A percentile compares a stretch with the other conserved stretches of the same genome.
Evolutionary conservation across 176 grass and related monocot species (phyloP).

Genomic region (Poa pratensis): DNA sequence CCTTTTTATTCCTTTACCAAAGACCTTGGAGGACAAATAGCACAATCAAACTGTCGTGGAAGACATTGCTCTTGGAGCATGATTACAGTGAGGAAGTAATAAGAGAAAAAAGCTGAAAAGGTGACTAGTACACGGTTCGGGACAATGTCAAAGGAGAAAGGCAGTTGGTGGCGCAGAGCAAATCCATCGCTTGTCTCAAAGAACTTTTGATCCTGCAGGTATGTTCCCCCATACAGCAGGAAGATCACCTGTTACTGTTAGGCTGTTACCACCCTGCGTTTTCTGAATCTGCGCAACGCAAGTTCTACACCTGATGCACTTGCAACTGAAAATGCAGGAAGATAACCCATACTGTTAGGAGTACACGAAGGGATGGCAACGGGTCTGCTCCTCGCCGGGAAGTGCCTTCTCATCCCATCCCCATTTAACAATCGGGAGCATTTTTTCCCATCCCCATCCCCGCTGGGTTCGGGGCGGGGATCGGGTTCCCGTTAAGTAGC

Average conservation of each 20-base stretch:
- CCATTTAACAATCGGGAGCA: too few relatives aligned
- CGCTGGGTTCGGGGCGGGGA: too few relatives aligned
- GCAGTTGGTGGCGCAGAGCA: not conserved
- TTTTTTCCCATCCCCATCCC: too few relatives aligned
- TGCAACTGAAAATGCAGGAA: too few relatives aligned
- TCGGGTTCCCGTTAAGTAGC: too few relatives aligned
- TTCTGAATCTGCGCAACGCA: not conserved
- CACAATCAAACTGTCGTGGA: conserved; percentile 41
- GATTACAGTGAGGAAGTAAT: conserved; percentile 36
- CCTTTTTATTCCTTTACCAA: conserved; percentile 35
- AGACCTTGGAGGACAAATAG: conserved; percentile 38
- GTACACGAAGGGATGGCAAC: too few relatives aligned
- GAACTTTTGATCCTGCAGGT: not conserved
- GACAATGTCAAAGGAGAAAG: conserved; percentile 35
- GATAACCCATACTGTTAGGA: too few relatives aligned
- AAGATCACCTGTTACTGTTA: not conserved
- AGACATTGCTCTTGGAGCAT: conserved; percentile 32
- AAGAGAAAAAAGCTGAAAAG: not conserved
- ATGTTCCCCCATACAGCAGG: not conserved
- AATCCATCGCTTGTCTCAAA: conserved; percentile 10
- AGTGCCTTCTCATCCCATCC: too few relatives aligned
- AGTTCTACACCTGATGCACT: too few relatives aligned
- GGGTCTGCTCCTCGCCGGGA: too few relatives aligned
- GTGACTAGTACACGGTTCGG: not conserved
- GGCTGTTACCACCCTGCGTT: too few relatives aligned